Conservation (phyloP, 371 early-diverging fungal species). For the Syncephalastrum sp. region DNA sequence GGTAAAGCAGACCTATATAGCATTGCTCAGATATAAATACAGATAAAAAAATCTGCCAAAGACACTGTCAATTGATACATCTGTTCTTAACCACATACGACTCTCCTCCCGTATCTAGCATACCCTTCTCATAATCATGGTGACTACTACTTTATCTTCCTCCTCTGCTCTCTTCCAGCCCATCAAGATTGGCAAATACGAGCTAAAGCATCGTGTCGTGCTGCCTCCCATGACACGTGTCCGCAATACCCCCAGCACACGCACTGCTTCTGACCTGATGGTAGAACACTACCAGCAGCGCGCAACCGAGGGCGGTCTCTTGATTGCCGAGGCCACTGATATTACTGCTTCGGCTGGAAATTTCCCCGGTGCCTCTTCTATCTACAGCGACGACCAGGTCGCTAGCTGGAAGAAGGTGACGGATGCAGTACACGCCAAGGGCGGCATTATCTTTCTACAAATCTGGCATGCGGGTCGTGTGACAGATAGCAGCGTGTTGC, state of each 20-base stretch:
- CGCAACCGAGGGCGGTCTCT: slow-evolving; percentile 51
- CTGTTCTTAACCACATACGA: too few species aligned
- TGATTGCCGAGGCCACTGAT: slow-evolving; percentile 57
- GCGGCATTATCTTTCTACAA: slow-evolving; percentile 58
- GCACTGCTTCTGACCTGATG: slow-evolving; percentile 42
- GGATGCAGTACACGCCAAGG: slow-evolving; percentile 55
- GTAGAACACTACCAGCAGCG: slow-evolving; percentile 60
- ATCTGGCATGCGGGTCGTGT: slow-evolving; percentile 52
- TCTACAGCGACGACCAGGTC: slow-evolving; percentile 51
- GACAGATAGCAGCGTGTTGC: slow-evolving; percentile 4
- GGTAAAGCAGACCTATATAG: too few species aligned
- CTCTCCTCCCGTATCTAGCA: too few species aligned
- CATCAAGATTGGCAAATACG: slow-evolving; percentile 19
- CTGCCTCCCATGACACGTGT: slow-evolving; percentile 53
- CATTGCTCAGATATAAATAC: too few species aligned
- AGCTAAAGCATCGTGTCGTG: slow-evolving; percentile 48
- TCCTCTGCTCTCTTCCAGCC: slow-evolving; percentile 24
- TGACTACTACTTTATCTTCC: not conserved
- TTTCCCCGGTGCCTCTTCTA: slow-evolving; percentile 36
- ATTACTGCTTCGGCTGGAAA: slow-evolving; percentile 38
- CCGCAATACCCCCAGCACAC: slow-evolving; percentile 12
- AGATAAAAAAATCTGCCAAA: too few species aligned
- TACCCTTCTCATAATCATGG: too few species aligned
- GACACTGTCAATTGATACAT: too few species aligned
- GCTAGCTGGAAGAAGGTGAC: slow-evolving; percentile 57